Base-by-base conservation (phyloP, 2,329 filamentous ascomycete species). In the Aspergillus phoenicis region DNA sequence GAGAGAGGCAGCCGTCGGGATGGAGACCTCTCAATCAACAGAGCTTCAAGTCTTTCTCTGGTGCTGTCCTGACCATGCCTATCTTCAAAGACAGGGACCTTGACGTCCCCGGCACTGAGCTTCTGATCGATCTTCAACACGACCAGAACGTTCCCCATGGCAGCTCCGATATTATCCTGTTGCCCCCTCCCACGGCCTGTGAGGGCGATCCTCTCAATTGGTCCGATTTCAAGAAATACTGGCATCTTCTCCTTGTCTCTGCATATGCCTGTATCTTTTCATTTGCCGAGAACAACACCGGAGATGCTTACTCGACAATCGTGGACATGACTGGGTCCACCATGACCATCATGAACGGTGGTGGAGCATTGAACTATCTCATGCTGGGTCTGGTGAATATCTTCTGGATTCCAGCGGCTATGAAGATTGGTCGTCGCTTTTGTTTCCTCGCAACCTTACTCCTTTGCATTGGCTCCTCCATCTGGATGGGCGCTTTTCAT, bases 261-360 rank as follows among this genome's bases (percentile, higher is more conserved):
- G 59, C 76, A 1, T 80, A 78, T 53, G 77, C 77, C 4, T 79
- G 77, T 39, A 72, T 76, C 2, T 75, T 76, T 59, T 77, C 76
- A 1, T 78, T 74, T 59, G 77, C 75, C 8, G 77, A 78, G 56
- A 79, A 78, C 54, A 76, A 74, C 41, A 70, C 74, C 33, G 77
- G 77, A n/a, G 76, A 77, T 13, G 74, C 76, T 39, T 79, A 76
- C 76, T 78, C 76, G 0, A 73, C 73, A 7, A 74, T 79, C 22
- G 72, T 74, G 13, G 63, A 71, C 2, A 75, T 78, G 10, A 78
- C 75, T 0, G 70, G 71, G n/a, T 75, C 78, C 24, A 71, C 67
- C 1, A 58, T 79, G 22, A 72, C 67, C 17, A 73, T 78, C 60
- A 75, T 79, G 73, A 78, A 78, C 57, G 76, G 75, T 8, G 76